Evolutionary conservation across 176 grass and related monocot genomes (phyloP), one percentile per base, ranked within the genome.

Genomic region (Secale cereale): DNA sequence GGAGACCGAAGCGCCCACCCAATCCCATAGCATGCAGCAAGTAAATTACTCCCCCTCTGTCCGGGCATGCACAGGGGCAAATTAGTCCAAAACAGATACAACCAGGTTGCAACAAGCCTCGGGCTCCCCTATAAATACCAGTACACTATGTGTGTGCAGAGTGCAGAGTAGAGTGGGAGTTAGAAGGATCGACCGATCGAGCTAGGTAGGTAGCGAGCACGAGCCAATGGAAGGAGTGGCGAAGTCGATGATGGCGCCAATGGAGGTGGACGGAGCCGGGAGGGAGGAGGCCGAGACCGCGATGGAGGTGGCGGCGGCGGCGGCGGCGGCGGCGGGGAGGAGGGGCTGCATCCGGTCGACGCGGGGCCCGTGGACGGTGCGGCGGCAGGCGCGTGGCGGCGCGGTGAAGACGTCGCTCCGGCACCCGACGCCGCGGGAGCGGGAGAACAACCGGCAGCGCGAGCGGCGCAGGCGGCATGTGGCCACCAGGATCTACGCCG

Each of bases 381-480:
- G 80, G 20, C 88, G 89, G 66, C 64, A 67, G 15, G 86, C 85
- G 1, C 81, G 87, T 0, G 92, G 85, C 56, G 95, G 88, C 36
- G 50, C 12, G 65, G 10, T 94, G 46, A 84, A 78, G 65, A 85
- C 79, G 39, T 95, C 92, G 61, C 81, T 90, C 59, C 29, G 95
- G 83, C 81, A 85, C 86, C 95, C 91, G 45, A 93, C 92, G 79
- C 85, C 86, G 3, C 60, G 82, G 80, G 95, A 97, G 90, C 74
- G 95, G 40, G 95, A 94, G 92, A 97, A 94, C 78, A 94, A 97
- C 79, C 83, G 89, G 74, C 81, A 87, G 79, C 83, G 91, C 9
- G 95, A 94, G 95, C 82, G 84, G 65, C 67, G 87, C n/a, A 79
- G 92, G 71, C 71, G 92, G 36, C 80, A 87, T 87, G 79, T 97